Evolutionary conservation across 2,329 filamentous ascomycete species (phyloP).

Genomic region (Aspergillus sp.): DNA sequence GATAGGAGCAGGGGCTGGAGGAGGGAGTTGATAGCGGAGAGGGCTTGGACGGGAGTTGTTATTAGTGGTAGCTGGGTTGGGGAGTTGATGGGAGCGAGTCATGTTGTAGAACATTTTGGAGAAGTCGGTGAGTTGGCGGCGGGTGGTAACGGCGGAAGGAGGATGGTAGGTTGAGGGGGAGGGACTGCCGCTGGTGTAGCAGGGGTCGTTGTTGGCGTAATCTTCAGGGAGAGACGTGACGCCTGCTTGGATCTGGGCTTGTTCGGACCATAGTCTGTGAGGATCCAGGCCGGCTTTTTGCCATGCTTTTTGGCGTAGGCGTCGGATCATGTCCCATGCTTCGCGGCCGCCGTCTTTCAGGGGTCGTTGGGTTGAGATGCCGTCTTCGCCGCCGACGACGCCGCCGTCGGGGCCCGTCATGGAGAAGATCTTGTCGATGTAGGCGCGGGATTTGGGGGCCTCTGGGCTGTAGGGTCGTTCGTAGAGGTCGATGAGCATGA

Average conservation of each 20-base stretch:
- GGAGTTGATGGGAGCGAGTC: constrained; percentile 34
- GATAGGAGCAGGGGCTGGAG: constrained; percentile 12
- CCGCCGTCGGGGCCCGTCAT: constrained; percentile 49
- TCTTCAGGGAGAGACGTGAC: constrained; percentile 27
- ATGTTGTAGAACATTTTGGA: constrained; percentile 39
- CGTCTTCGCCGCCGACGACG: constrained; percentile 50
- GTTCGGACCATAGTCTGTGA: constrained; percentile 49
- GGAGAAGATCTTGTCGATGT: constrained; percentile 51
- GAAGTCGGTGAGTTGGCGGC: constrained; percentile 33
- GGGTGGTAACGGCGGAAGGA: constrained; percentile 10
- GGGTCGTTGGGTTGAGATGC: constrained; percentile 46
- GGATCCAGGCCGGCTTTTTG: constrained; percentile 52
- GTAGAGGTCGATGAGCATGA: constrained; percentile 53
- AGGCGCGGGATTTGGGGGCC: constrained; percentile 47
- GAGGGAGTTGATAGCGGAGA: constrained; percentile 27
- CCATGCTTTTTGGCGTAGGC: constrained; percentile 51
- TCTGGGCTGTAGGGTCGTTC: constrained; percentile 50
- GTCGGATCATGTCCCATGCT: constrained; percentile 52
- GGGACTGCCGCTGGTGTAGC: constrained; percentile 13
- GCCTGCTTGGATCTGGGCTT: constrained; percentile 46
- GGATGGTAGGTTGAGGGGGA: constrained; percentile 11
- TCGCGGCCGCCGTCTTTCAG: constrained; percentile 51
- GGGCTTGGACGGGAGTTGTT: constrained; percentile 27
- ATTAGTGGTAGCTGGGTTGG: constrained; percentile 19
- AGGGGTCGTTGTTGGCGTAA: constrained; percentile 12